Base-by-base conservation (phyloP, 1,284 basidiomycete genomes). In the Gomphus sp. region DNA sequence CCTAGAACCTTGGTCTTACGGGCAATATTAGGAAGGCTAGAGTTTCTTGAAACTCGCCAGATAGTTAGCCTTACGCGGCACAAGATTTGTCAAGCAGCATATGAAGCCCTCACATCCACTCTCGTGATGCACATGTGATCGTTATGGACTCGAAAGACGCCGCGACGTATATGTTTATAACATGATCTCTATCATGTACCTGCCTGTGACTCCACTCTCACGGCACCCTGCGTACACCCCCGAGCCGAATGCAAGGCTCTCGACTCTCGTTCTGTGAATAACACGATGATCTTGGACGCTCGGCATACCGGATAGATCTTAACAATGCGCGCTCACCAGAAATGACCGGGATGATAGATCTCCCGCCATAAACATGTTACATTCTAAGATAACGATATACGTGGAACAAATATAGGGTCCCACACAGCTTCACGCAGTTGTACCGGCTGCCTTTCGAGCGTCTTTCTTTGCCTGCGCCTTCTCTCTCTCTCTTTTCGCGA, bases 401-500 rank as follows among this genome's bases (percentile, higher is more conserved):
- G 6, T 10, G 31, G 14, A 34, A 49, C 28, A 9, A 49, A 31
- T 16, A 31, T 3, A 31, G 25, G 28, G 48, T 50, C 33, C 33
- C 14, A 22, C 18, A 1, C n/a, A 22, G 18, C 44, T 28, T 39
- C 22, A 53, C 36, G 18, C 22, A 3, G 39, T 55, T 14, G 41
- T 34, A 31, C 34, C 39, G 9, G 58, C 52, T 18, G 43, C 44
- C 52, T 59, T 59, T 44, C 82, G 70, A 84, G 70, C 66, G 43
- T 71, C 68, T 60, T 70, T 86, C 65, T 79, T 75, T 58, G 81
- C 82, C 45, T 73, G 67, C 33, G 75, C 80, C 63, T 79, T 76
- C 25, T 86, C 82, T 72, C 84, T 85, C 62, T 91, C 89, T 47
- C 89, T 82, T 71, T 89, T 91, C 59, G 83, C 78, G 71, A 94